Conservation (phyloP, 257 asterid species). For the Verbena officinalis region DNA sequence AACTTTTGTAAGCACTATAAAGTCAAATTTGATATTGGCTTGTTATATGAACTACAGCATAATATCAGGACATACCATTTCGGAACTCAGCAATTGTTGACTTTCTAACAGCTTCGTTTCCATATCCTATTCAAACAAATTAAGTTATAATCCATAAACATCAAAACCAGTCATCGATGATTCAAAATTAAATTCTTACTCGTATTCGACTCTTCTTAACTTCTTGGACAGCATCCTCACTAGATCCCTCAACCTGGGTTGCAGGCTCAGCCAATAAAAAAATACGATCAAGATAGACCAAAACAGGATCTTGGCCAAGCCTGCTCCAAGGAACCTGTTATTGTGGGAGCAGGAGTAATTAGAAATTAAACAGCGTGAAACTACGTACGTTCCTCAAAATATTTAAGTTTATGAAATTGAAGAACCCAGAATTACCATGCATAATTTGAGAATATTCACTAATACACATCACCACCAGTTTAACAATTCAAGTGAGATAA, state of each 20-base stretch:
- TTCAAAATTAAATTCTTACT: slow-evolving; percentile 49
- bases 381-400: slow-evolving; percentile 1
- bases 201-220: slow-evolving; percentile 79
- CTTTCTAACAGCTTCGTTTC: slow-evolving; percentile 91
- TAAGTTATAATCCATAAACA: slow-evolving; percentile 22
- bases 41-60: slow-evolving; percentile 4
- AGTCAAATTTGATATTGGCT: neutral
- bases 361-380: slow-evolving; percentile 21
- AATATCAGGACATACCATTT: slow-evolving; percentile 63
- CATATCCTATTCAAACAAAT: slow-evolving; percentile 63
- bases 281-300: slow-evolving; percentile 89
- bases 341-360: slow-evolving; percentile 25
- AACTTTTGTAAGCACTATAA: slow-evolving; percentile 11
- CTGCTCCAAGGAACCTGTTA: slow-evolving; percentile 99
- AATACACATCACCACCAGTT: neutral
- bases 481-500: neutral
- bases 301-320: slow-evolving; percentile 98
- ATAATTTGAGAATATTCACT: no score
- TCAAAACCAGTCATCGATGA: slow-evolving; percentile 17
- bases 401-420: no score
- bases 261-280: slow-evolving; percentile 97
- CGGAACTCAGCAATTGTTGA: slow-evolving; percentile 59
- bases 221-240: slow-evolving; percentile 95
- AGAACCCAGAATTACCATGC: no score
- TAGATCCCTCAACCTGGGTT: slow-evolving; percentile 90